phyloP scores from a whole-genome alignment of 805 yeast genomes.

The Candida succiphila region DNA sequence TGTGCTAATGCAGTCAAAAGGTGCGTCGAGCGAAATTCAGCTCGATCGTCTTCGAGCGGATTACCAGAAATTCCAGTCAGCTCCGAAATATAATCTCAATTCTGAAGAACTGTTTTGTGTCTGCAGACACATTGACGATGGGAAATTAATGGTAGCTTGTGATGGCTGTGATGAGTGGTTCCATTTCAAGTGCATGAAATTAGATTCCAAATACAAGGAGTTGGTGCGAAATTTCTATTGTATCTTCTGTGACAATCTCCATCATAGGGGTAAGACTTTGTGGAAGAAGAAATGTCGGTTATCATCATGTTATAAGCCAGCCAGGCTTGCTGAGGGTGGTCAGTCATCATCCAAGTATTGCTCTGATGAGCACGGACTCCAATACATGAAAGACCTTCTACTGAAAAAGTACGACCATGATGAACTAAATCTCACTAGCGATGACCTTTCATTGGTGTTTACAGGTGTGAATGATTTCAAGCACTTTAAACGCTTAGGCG shows the following conservation, averaged over 20 bases:
- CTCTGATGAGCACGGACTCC: slow-evolving; percentile 56
- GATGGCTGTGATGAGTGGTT: slow-evolving; percentile 96
- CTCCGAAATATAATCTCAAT: slow-evolving; percentile 32
- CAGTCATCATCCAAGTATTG: slow-evolving; percentile 58
- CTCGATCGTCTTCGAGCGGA: slow-evolving; percentile 18
- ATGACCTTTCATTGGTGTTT: slow-evolving; percentile 9
- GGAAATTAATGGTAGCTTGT: slow-evolving; percentile 85
- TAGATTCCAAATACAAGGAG: slow-evolving; percentile 38
- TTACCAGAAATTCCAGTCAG: slow-evolving; percentile 17
- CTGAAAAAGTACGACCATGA: slow-evolving; percentile 8
- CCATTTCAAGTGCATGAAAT: slow-evolving; percentile 69
- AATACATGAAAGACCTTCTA: slow-evolving; percentile 26
- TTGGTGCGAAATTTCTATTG: slow-evolving; percentile 63
- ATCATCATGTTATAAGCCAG: slow-evolving; percentile 45
- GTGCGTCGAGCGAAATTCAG: too few species aligned
- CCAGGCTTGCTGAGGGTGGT: slow-evolving; percentile 16
- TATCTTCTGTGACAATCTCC: slow-evolving; percentile 49
- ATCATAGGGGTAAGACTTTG: slow-evolving; percentile 38
- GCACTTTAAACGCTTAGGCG: slow-evolving; percentile 22
- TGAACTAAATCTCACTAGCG: background rate
- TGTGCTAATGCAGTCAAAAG: too few species aligned
- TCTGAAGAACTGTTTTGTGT: slow-evolving; percentile 66
- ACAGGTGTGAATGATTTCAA: slow-evolving; percentile 8
- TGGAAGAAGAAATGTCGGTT: slow-evolving; percentile 78
- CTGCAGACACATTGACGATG: slow-evolving; percentile 71